phyloP scores from a whole-genome alignment of 1,284 basidiomycete genomes.

The Ceratobasidium sp. region DNA sequence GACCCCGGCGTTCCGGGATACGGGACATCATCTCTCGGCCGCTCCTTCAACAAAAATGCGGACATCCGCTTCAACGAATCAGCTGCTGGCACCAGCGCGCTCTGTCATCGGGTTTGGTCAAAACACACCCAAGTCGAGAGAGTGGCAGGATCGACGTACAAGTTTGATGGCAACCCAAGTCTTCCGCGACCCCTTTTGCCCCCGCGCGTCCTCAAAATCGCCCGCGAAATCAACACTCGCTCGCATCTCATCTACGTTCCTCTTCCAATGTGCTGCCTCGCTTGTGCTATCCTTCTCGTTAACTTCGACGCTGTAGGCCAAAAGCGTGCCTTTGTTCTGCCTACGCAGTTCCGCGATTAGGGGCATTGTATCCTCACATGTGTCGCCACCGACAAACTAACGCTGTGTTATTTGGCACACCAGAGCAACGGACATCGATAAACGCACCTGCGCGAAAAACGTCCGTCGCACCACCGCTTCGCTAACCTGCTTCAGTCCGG shows the following conservation, averaged over 20 bases:
- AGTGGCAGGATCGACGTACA: slow-evolving; percentile 59
- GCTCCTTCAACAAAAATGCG: slow-evolving; percentile 60
- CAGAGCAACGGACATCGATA: neutral
- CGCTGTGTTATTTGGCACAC: neutral
- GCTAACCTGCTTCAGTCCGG: slow-evolving; percentile 73
- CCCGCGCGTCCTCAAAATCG: slow-evolving; percentile 73
- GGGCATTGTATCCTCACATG: slow-evolving; percentile 75
- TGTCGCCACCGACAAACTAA: slow-evolving; percentile 89
- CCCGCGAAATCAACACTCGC: slow-evolving; percentile 80
- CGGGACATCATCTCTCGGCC: slow-evolving; percentile 58
- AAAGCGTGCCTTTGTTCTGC: slow-evolving; percentile 80
- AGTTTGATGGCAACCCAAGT: slow-evolving; percentile 89
- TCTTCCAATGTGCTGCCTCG: slow-evolving; percentile 50
- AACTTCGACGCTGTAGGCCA: slow-evolving; percentile 89
- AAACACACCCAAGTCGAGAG: neutral
- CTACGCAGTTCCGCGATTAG: slow-evolving; percentile 72
- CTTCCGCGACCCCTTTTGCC: slow-evolving; percentile 58
- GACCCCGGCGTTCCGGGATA: slow-evolving; percentile 74
- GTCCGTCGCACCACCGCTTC: slow-evolving; percentile 81
- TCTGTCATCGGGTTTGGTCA: slow-evolving; percentile 57
- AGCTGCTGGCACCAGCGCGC: slow-evolving; percentile 71
- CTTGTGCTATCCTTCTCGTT: slow-evolving; percentile 60
- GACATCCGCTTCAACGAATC: slow-evolving; percentile 69
- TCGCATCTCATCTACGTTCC: slow-evolving; percentile 77
- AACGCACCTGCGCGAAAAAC: slow-evolving; percentile 83